Evolutionary conservation across 1,284 basidiomycete genomes (phyloP).

Genomic region (Trametes sp.): DNA sequence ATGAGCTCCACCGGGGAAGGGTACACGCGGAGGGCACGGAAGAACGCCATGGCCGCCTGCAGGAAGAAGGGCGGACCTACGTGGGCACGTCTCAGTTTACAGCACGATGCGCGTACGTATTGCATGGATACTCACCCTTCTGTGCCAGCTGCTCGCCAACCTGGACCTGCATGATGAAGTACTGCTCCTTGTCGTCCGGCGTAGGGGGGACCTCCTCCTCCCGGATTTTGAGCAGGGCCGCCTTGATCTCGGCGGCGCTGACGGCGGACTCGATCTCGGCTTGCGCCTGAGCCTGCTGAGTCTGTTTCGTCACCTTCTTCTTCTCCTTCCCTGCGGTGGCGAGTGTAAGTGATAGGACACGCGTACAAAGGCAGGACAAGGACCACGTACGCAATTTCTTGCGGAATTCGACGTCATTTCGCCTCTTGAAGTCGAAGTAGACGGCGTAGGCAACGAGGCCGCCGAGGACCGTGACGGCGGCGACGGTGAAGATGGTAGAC

Average conservation of each 20-base stretch:
- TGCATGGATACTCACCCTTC: slow-evolving; percentile 61
- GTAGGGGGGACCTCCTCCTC: slow-evolving; percentile 70
- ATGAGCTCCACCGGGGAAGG: slow-evolving; percentile 93
- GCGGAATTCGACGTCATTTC: slow-evolving; percentile 89
- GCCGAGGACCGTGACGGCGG: slow-evolving; percentile 68
- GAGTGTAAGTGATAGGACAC: slow-evolving; percentile 4
- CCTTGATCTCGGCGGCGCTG: slow-evolving; percentile 61
- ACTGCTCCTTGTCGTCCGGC: slow-evolving; percentile 82
- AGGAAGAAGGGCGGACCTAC: slow-evolving; percentile 81
- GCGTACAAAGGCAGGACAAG: slow-evolving; percentile 15
- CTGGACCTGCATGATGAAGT: slow-evolving; percentile 91
- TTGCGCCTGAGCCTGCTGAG: slow-evolving; percentile 62
- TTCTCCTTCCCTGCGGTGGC: slow-evolving; percentile 84
- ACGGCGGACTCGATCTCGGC: slow-evolving; percentile 48
- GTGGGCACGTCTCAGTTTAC: background rate
- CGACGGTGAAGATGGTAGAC: slow-evolving; percentile 58
- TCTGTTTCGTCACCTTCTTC: slow-evolving; percentile 85
- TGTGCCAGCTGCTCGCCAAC: slow-evolving; percentile 87
- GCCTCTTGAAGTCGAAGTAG: slow-evolving; percentile 96
- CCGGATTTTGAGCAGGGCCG: slow-evolving; percentile 68
- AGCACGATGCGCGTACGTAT: background rate
- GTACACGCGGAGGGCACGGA: slow-evolving; percentile 93
- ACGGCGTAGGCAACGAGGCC: slow-evolving; percentile 81
- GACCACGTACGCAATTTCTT: slow-evolving; percentile 81
- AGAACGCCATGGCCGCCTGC: slow-evolving; percentile 90